These are phyloP conservation scores for Artemisia annua DNA, from an alignment of 129 eudicot species.

Conservation along the genomic window DNA sequence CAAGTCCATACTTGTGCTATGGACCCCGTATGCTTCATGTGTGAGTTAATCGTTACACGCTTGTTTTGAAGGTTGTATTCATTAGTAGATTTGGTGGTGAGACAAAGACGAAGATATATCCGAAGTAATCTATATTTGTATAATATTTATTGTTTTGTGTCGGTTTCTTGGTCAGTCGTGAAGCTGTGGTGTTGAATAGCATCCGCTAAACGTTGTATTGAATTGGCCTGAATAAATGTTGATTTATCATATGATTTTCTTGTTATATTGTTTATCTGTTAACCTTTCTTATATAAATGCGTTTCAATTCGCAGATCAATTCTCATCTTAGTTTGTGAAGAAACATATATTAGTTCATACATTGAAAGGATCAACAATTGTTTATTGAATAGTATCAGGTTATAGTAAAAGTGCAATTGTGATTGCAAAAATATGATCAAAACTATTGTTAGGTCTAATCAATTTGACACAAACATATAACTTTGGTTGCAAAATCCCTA, in stretches of 20 bases:
- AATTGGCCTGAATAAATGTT: constrained; percentile 16
- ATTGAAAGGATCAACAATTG: not conserved
- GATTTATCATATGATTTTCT: not conserved
- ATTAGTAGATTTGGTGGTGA: not conserved
- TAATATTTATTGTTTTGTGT: not conserved
- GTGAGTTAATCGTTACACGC: not conserved
- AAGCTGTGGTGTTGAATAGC: constrained; percentile 35
- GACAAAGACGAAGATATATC: constrained; percentile 7
- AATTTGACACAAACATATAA: no score
- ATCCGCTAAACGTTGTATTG: constrained; percentile 31
- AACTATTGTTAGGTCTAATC: no score
- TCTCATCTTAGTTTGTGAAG: not conserved
- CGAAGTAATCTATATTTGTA: not conserved
- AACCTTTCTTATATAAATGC: not conserved
- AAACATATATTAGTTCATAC: not conserved
- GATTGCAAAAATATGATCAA: no score
- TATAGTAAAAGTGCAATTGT: no score
- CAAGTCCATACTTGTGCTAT: not conserved
- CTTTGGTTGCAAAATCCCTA: no score
- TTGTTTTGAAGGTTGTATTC: constrained; percentile 5
- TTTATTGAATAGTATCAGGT: not conserved
- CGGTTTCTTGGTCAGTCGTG: not conserved
- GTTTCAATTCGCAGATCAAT: not conserved
- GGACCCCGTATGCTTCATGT: no score
- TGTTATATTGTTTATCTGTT: not conserved